Conservation (phyloP, 1,284 basidiomycete genomes). For the Marasmius sp. region DNA sequence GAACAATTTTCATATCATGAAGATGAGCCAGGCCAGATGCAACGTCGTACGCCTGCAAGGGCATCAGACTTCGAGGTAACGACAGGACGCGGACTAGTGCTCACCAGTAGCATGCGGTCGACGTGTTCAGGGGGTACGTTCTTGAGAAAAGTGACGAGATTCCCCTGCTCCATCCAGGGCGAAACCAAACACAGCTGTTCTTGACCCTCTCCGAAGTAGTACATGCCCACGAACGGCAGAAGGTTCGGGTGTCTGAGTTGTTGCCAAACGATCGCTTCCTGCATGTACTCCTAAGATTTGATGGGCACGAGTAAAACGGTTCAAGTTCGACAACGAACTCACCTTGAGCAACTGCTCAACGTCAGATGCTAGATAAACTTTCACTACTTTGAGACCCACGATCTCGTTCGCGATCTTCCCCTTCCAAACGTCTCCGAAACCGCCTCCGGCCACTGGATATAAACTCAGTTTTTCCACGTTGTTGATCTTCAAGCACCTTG, state of each 20-base stretch:
- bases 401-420: neutral
- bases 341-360: neutral
- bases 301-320: neutral
- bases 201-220: neutral
- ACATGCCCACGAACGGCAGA: neutral
- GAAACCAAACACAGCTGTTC: neutral
- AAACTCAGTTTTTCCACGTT: neutral
- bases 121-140: neutral
- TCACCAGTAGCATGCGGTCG: neutral
- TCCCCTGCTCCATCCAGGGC: neutral
- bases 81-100: neutral
- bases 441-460: neutral
- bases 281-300: neutral
- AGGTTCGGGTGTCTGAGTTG: neutral
- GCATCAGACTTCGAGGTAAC: neutral
- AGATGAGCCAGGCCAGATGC: conserved; percentile 33
- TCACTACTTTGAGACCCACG: neutral
- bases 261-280: neutral
- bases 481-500: neutral
- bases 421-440: conserved; percentile 6
- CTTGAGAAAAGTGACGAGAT: neutral
- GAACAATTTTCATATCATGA: conserved; percentile 31
- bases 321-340: neutral
- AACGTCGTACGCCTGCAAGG: conserved; percentile 24
- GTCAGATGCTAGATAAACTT: neutral